phyloP scores from a whole-genome alignment of 306 rosid genomes.

The Vigna unguiculata region DNA sequence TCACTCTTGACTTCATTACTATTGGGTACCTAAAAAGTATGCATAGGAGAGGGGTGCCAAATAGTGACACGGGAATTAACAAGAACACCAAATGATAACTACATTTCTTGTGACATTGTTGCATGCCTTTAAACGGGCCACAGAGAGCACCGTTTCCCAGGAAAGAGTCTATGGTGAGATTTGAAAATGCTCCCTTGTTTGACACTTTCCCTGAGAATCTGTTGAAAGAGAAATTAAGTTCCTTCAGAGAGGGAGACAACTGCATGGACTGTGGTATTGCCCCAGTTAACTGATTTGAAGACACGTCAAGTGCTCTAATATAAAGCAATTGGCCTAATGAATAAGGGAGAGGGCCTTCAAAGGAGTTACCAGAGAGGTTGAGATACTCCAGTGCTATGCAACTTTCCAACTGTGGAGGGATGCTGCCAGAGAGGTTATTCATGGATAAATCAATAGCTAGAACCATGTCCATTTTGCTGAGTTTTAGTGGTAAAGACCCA shows the following conservation, averaged over 20 bases:
- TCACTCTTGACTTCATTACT: slow-evolving; percentile 51
- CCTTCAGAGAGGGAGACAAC: slow-evolving; percentile 67
- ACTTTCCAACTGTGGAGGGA: slow-evolving; percentile 84
- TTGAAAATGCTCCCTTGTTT: slow-evolving; percentile 69
- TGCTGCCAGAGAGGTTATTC: slow-evolving; percentile 74
- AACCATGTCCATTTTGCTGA: slow-evolving; percentile 96
- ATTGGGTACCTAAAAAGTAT: slow-evolving; percentile 48
- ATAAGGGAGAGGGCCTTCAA: slow-evolving; percentile 71
- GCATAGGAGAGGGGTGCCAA: slow-evolving; percentile 63
- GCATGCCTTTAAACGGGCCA: slow-evolving; percentile 73
- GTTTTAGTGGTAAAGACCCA: slow-evolving; percentile 78
- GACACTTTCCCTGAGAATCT: slow-evolving; percentile 71
- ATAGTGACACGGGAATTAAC: slow-evolving; percentile 58
- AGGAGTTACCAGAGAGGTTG: slow-evolving; percentile 73
- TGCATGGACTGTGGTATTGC: slow-evolving; percentile 66
- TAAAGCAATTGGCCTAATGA: slow-evolving; percentile 78
- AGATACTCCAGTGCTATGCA: slow-evolving; percentile 84
- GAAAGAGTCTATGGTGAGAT: slow-evolving; percentile 67
- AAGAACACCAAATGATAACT: slow-evolving; percentile 55
- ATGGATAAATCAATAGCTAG: slow-evolving; percentile 80
- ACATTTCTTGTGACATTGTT: slow-evolving; percentile 60
- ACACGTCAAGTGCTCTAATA: slow-evolving; percentile 69
- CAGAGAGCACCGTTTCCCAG: slow-evolving; percentile 68
- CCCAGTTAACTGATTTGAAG: slow-evolving; percentile 73
- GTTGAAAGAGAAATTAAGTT: slow-evolving; percentile 85